Conservation (phyloP, 2,329 filamentous ascomycete genomes). For the Sclerotinia minor region DNA sequence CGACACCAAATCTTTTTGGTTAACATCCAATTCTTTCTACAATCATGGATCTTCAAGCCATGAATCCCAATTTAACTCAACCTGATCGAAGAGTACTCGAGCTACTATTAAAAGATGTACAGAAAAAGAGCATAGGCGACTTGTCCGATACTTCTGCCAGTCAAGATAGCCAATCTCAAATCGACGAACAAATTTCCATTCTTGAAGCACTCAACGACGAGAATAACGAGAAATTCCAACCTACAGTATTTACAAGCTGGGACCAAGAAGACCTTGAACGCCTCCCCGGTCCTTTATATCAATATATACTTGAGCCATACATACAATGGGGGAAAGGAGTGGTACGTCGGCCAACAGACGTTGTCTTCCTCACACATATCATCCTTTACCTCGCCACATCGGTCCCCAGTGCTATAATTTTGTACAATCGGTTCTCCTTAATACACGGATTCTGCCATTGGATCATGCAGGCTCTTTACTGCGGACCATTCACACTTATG, state of each 20-base stretch:
- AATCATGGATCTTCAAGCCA: conserved; percentile 24
- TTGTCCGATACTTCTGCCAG: background rate
- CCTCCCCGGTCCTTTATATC: conserved; percentile 27
- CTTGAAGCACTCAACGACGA: conserved; percentile 26
- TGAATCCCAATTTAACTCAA: conserved; percentile 21
- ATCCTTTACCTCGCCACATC: conserved; percentile 69
- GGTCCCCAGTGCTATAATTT: conserved; percentile 64
- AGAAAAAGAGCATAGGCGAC: background rate
- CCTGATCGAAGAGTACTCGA: conserved; percentile 25
- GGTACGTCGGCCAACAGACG: conserved; percentile 52
- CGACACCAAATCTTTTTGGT: background rate
- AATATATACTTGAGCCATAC: conserved; percentile 28
- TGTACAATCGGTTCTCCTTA: conserved; percentile 68
- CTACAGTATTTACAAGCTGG: conserved; percentile 34
- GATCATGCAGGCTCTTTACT: conserved; percentile 65
- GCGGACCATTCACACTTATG: conserved; percentile 75
- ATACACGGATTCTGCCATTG: conserved; percentile 66
- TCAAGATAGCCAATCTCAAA: conserved; percentile 15
- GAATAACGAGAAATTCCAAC: conserved; percentile 30
- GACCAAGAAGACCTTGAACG: conserved; percentile 31
- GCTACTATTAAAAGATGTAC: conserved; percentile 18
- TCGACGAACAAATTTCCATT: conserved; percentile 21
- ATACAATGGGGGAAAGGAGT: conserved; percentile 33
- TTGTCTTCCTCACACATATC: conserved; percentile 76
- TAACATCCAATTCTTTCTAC: conserved; percentile 11